These are phyloP conservation scores for Fomitopsis serialis DNA, from an alignment of 768 basidiomycete species.

Conservation along the genomic window DNA sequence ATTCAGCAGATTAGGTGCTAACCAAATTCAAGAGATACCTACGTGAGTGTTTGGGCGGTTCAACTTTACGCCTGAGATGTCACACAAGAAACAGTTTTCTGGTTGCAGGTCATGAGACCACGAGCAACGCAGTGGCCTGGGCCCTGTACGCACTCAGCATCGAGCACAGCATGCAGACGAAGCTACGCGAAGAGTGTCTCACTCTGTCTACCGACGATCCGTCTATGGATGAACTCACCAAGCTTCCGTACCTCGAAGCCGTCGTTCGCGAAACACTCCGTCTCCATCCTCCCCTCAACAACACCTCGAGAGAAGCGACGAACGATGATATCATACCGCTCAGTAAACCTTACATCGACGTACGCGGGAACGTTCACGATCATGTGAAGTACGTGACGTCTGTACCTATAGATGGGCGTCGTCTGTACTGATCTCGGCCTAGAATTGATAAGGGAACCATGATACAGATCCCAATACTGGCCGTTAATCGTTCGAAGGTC, in stretches of 20 bases:
- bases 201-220: slow-evolving; percentile 40
- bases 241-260: slow-evolving; percentile 62
- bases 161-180: slow-evolving; percentile 29
- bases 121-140: slow-evolving; percentile 30
- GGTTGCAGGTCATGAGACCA: slow-evolving; percentile 39
- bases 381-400: slow-evolving; percentile 22
- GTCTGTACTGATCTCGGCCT: too few species aligned
- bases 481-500: slow-evolving; percentile 43
- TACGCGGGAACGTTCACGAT: slow-evolving; percentile 13
- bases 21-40: slow-evolving; percentile 7
- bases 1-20: neutral
- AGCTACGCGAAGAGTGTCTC: slow-evolving; percentile 36
- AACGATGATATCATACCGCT: slow-evolving; percentile 55
- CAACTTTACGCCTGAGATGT: neutral
- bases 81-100: slow-evolving; percentile 11
- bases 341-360: slow-evolving; percentile 21
- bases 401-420: too few species aligned
- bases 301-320: slow-evolving; percentile 41
- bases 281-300: slow-evolving; percentile 45
- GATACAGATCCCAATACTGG: slow-evolving; percentile 43
- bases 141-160: slow-evolving; percentile 34
- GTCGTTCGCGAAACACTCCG: slow-evolving; percentile 58
- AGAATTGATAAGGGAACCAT: slow-evolving; percentile 22
- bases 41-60: slow-evolving; percentile 3
- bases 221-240: slow-evolving; percentile 62